These are phyloP conservation scores for Cutaneotrichosporon sp. DNA, from an alignment of 1,284 basidiomycete species.

Conservation along the genomic window DNA sequence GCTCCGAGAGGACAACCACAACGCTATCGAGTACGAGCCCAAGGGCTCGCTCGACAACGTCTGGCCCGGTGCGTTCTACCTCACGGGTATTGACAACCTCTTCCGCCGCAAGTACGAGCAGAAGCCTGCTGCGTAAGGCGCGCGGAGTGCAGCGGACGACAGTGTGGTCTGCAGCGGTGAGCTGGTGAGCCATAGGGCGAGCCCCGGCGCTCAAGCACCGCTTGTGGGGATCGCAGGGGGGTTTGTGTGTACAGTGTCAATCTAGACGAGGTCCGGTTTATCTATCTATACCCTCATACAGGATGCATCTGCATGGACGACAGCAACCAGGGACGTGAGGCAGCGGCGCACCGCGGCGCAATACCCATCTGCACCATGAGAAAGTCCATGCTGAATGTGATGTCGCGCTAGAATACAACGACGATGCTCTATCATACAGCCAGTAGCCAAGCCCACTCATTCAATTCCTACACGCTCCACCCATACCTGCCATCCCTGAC, in stretches of 20 bases:
- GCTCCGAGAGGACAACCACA: conserved; percentile 95
- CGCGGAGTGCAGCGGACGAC: neutral
- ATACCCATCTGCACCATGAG: too few species aligned
- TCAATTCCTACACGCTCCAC: neutral
- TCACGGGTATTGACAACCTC: conserved; percentile 84
- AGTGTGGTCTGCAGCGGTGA: neutral
- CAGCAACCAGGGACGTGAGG: too few species aligned
- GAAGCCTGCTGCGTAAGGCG: conserved; percentile 23
- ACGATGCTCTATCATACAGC: too few species aligned
- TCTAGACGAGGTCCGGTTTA: neutral
- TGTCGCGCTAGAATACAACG: too few species aligned
- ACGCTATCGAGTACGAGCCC: conserved; percentile 78
- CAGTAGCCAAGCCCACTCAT: too few species aligned
- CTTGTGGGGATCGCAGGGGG: neutral
- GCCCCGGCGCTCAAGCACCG: too few species aligned
- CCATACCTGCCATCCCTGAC: neutral
- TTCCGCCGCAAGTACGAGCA: conserved; percentile 79
- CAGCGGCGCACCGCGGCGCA: too few species aligned
- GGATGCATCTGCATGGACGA: too few species aligned
- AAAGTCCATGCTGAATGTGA: too few species aligned
- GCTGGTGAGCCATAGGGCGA: neutral
- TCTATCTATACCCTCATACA: conserved; percentile 9
- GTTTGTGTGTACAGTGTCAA: neutral
- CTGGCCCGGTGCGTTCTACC: conserved; percentile 91
- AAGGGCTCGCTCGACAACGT: conserved; percentile 84